These are phyloP conservation scores for Ophiostoma australiae DNA, from an alignment of 2,329 filamentous ascomycete species.

Conservation along the genomic window DNA sequence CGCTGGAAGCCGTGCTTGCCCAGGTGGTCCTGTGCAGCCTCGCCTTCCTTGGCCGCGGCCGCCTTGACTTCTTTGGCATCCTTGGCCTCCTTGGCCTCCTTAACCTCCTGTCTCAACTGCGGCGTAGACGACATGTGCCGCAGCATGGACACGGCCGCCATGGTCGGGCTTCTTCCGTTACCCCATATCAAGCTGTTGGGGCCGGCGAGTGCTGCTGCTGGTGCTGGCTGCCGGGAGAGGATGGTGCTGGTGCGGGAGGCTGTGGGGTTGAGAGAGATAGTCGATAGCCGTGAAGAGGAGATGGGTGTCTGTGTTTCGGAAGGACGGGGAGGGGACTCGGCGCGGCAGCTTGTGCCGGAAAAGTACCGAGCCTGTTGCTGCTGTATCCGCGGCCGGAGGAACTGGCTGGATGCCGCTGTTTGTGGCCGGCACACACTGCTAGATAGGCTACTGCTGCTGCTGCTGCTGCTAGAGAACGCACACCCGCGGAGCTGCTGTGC, in stretches of 20 bases:
- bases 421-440: conserved; percentile 6
- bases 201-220: conserved; percentile 4
- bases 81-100: conserved; percentile 26
- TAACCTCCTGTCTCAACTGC: neutral
- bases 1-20: conserved; percentile 33
- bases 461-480: conserved; percentile 17
- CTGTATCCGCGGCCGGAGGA: conserved; percentile 18
- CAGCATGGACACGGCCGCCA: conserved; percentile 16
- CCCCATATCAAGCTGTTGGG: conserved; percentile 21
- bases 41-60: conserved; percentile 31
- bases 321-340: neutral
- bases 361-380: conserved; percentile 13
- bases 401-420: neutral
- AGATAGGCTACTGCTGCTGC: conserved; percentile 11
- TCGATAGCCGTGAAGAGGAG: neutral
- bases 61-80: conserved; percentile 34
- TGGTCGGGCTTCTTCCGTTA: conserved; percentile 7
- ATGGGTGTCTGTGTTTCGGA: neutral
- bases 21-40: conserved; percentile 29
- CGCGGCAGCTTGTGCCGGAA: neutral
- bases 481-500: conserved; percentile 26
- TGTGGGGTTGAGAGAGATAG: neutral
- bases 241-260: neutral
- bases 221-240: conserved; percentile 4
- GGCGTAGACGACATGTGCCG: conserved; percentile 23